A percentile compares a stretch with the other conserved stretches of the same genome.
phyloP scores from a whole-genome alignment of 768 basidiomycete species.

The Pholiota conissans region DNA sequence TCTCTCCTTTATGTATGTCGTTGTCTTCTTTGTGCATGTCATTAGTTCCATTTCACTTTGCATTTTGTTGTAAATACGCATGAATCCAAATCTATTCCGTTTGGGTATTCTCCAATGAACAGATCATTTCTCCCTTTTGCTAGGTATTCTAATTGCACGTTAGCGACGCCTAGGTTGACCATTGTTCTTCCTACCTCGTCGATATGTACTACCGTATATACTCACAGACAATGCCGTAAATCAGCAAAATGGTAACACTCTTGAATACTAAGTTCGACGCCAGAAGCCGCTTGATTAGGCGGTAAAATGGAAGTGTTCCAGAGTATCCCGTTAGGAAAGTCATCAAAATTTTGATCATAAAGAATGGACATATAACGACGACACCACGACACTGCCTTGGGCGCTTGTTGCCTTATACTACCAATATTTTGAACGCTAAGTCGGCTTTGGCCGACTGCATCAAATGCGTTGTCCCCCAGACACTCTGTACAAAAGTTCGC shows the following conservation, averaged over 20 bases:
- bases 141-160: no score
- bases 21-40: conserved; percentile 4
- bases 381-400: conserved; percentile 13
- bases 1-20: not conserved
- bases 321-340: not conserved
- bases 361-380: conserved; percentile 9
- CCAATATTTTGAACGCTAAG: not conserved
- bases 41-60: conserved; percentile 1
- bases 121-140: not conserved
- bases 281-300: not conserved
- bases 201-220: not conserved
- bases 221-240: not conserved
- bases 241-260: not conserved
- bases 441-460: not conserved
- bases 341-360: not conserved
- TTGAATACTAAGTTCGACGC: not conserved
- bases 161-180: no score
- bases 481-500: not conserved
- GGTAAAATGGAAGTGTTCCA: not conserved
- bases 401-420: conserved; percentile 20
- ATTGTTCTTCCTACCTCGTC: no score
- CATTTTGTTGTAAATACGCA: conserved; percentile 5
- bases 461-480: not conserved
- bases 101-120: not conserved
- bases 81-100: not conserved